Evolutionary conservation across 2,329 filamentous ascomycete genomes (phyloP).

Genomic region (Epichloe sp.): DNA sequence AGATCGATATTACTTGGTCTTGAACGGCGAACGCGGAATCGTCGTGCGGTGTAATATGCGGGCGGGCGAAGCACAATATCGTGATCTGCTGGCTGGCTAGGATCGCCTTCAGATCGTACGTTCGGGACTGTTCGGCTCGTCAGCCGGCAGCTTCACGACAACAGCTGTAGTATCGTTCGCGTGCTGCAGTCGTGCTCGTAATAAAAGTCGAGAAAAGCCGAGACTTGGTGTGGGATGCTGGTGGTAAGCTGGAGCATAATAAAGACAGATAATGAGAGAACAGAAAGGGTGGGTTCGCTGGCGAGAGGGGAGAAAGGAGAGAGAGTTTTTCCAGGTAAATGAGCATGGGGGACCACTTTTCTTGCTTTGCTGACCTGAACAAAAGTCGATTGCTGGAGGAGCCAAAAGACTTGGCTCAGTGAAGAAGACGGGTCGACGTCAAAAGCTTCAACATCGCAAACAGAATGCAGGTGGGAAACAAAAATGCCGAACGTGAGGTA

Average conservation of each 20-base stretch:
- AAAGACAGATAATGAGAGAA: background rate
- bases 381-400: background rate
- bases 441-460: no score
- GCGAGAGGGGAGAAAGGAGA: background rate
- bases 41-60: background rate
- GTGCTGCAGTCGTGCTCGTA: background rate
- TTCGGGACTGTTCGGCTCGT: background rate
- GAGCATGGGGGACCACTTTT: background rate
- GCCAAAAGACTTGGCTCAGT: no score
- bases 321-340: background rate
- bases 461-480: no score
- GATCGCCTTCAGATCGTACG: background rate
- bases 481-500: background rate
- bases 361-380: background rate
- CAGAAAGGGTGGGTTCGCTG: background rate
- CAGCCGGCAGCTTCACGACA: no score
- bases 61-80: background rate
- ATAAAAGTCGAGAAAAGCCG: background rate
- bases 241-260: background rate
- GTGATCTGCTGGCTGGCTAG: background rate
- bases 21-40: background rate
- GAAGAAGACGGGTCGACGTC: no score
- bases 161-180: no score
- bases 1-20: background rate
- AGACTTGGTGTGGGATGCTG: background rate